Evolutionary conservation across 495 filamentous ascomycete species (phyloP).

Genomic region (Daldinia grandis): DNA sequence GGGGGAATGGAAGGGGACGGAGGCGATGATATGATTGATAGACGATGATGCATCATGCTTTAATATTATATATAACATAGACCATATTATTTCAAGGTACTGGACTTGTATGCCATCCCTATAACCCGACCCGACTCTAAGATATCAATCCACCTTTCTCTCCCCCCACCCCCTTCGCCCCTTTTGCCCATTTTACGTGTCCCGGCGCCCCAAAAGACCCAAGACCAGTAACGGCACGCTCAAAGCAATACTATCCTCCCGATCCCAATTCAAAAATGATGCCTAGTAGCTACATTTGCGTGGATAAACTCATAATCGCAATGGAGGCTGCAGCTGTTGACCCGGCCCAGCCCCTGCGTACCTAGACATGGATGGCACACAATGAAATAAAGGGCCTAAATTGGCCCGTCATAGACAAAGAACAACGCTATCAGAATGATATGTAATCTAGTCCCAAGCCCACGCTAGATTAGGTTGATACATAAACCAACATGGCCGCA

Average conservation of each 20-base stretch:
- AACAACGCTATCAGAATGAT: not conserved
- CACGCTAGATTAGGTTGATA: not conserved
- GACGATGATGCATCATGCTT: conserved; percentile 32
- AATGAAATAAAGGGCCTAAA: not conserved
- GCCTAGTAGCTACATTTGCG: not conserved
- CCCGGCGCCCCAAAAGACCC: conserved; percentile 3
- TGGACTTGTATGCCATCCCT: conserved; percentile 14
- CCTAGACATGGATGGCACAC: not conserved
- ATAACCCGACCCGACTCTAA: conserved; percentile 12
- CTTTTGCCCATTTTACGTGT: conserved; percentile 19
- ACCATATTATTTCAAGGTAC: conserved; percentile 14
- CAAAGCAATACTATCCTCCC: conserved; percentile 22
- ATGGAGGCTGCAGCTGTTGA: no score
- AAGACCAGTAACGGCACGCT: conserved; percentile 13
- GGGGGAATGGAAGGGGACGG: not conserved
- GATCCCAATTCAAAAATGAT: conserved; percentile 5
- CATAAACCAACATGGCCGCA: not conserved
- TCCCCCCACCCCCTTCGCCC: not conserved
- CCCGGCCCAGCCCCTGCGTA: no score
- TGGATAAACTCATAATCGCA: no score
- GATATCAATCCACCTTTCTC: conserved; percentile 6
- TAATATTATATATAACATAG: conserved; percentile 36
- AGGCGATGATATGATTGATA: conserved; percentile 17
- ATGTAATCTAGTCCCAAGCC: not conserved
- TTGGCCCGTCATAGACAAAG: not conserved